Evolutionary conservation across 2,329 filamentous ascomycete species (phyloP).

Genomic region (Lanzia echinophila): DNA sequence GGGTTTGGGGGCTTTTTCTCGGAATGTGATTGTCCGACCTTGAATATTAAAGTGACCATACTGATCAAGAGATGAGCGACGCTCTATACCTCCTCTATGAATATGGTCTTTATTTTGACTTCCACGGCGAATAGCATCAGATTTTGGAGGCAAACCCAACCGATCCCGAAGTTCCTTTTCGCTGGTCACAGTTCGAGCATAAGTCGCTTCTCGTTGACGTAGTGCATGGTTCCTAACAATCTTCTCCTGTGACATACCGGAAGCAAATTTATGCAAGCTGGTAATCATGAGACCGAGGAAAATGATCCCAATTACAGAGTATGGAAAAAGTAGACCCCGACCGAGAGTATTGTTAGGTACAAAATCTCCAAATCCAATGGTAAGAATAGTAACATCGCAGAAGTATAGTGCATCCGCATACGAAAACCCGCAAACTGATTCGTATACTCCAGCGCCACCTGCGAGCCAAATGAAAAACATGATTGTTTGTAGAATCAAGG

Average conservation of each 20-base stretch:
- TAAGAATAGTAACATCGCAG: slow-evolving; percentile 55
- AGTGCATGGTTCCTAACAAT: slow-evolving; percentile 54
- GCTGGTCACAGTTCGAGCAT: slow-evolving; percentile 46
- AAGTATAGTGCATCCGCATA: slow-evolving; percentile 57
- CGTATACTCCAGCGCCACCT: slow-evolving; percentile 56
- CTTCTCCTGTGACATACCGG: slow-evolving; percentile 54
- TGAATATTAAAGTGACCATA: slow-evolving; percentile 33
- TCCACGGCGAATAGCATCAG: too few species aligned
- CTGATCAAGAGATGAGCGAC: slow-evolving; percentile 22
- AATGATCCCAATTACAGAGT: slow-evolving; percentile 60
- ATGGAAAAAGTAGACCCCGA: slow-evolving; percentile 58
- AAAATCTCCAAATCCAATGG: slow-evolving; percentile 58
- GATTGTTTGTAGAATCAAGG: slow-evolving; percentile 64
- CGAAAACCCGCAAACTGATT: slow-evolving; percentile 47
- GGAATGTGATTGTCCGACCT: slow-evolving; percentile 32
- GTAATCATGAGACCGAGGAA: slow-evolving; percentile 63
- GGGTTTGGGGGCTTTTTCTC: slow-evolving; percentile 21
- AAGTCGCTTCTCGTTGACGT: slow-evolving; percentile 45
- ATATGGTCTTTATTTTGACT: too few species aligned
- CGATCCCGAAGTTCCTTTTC: slow-evolving; percentile 41
- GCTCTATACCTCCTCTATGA: slow-evolving; percentile 20
- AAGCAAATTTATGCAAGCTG: slow-evolving; percentile 55
- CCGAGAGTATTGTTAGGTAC: slow-evolving; percentile 44
- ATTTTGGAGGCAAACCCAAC: slow-evolving; percentile 29
- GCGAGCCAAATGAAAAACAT: slow-evolving; percentile 64